Evolutionary conservation across 2,329 filamentous ascomycete genomes (phyloP), one percentile per base, ranked within the genome.

Genomic region (Hymenoscyphus infarciens): DNA sequence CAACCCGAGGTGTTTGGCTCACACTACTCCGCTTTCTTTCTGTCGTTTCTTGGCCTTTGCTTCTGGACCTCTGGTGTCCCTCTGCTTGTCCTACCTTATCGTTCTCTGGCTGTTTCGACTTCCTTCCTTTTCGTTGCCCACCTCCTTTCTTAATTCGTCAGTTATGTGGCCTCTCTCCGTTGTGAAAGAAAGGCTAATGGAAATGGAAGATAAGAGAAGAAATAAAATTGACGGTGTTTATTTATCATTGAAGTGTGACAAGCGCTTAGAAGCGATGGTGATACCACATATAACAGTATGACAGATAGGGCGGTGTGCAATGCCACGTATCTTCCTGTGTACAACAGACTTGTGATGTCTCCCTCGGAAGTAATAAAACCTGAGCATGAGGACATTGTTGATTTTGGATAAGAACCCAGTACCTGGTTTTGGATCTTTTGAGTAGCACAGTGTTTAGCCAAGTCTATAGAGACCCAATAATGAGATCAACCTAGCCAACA

Each of bases 251-350:
- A 13, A 22, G 45, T 22, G 8, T 22, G 19, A 52, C 45, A 22
- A 52, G 22, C 19, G 19, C 45, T 22, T 52, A 13, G 8, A 25
- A 13, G 19, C n/a, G 45, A 13, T 13, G 4, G 45, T 52, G 45
- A 52, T 52, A 52, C 45, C 45, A 25, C 19, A 52, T 22, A 22
- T 25, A 13, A 52, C 19, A 22, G 45, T 52, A 25, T 25, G 45
- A 52, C 45, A 52, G 45, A 52, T 25, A 52, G 45, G 45, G 45
- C 45, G 45, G 45, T 52, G 45, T 52, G 45, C 19, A 25, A 49
- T 52, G 45, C 45, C 45, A 52, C 45, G 45, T 52, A 52, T 27
- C 19, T 5, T 52, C 10, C 45, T n/a, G 19, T 52, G 45, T 52
- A 13, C 45, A 22, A 13, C 45, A 52, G 10, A 52, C 19, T 52